phyloP scores from a whole-genome alignment of 208 protist genomes.

The Acanthamoeba royreba region DNA sequence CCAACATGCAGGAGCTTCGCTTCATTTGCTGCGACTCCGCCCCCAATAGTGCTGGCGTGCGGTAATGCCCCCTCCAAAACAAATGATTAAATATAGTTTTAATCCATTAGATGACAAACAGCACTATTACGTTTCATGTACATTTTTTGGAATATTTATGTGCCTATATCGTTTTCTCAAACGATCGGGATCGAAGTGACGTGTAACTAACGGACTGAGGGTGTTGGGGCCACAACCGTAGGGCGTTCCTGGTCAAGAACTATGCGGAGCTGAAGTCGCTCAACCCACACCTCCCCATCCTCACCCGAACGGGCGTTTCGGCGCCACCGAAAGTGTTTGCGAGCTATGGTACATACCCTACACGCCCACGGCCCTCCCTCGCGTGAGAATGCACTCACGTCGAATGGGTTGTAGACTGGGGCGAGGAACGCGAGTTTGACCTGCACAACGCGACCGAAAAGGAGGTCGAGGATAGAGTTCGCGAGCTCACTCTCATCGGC shows the following conservation, averaged over 20 bases:
- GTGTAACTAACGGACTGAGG: too few species aligned
- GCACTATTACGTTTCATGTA: too few species aligned
- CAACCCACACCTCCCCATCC: neutral
- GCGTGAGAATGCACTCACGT: too few species aligned
- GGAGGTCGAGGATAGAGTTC: neutral
- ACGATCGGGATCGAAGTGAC: too few species aligned
- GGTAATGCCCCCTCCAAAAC: neutral
- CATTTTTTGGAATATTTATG: too few species aligned
- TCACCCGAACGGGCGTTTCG: neutral
- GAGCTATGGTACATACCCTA: neutral
- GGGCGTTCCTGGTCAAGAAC: neutral
- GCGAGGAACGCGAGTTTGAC: neutral
- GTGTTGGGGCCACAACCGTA: neutral
- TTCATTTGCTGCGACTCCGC: neutral
- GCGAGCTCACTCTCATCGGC: neutral
- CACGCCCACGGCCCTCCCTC: neutral
- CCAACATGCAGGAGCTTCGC: neutral
- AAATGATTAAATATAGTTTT: too few species aligned
- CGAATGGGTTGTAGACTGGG: too few species aligned
- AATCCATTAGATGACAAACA: too few species aligned
- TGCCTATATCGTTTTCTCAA: too few species aligned
- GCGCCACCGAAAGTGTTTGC: neutral
- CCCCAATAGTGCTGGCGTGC: neutral
- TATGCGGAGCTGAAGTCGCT: neutral
- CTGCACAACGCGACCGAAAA: neutral